Base-by-base conservation (phyloP, 2,329 filamentous ascomycete species). In the Aspergillus costaricaensis region DNA sequence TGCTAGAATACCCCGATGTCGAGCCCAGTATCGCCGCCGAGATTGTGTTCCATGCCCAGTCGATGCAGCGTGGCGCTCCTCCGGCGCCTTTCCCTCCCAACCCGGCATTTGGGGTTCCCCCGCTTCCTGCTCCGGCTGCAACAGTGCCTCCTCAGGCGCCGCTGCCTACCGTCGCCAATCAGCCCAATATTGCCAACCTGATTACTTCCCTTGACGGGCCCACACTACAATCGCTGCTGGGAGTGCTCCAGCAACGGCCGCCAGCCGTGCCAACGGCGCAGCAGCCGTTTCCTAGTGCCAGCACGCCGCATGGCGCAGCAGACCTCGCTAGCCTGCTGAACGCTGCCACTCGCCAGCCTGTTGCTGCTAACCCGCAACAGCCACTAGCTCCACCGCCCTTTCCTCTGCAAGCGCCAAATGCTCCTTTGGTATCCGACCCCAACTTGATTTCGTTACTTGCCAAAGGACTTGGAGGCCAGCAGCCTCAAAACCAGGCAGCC, bases 21-120 rank as follows among this genome's bases (percentile, higher is more conserved):
- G 90, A 96, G 38, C 90, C 92, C 0, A 76, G 81, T 5, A 87
- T 92, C 49, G 92, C 91, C 4, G 91, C 90, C 15, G 91, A 96
- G 67, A 85, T 98, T 15, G 90, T 96, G 59, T 75, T 89, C 44
- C 86, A 91, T 60, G 86, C 79, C 15, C 77, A 75, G 39, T 68
- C 73, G 6, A 63, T 75, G 64, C 74, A 74, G 56, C 75, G 72
- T 53, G 67, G 68, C 71, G 71, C 68, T 69, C 68, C 68, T 21
- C 71, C 72, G 67, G 74, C 65, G 65, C 75, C 70, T 58, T 77
- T 67, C 63, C 74, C 63, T 65, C 74, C 69, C 58, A 75, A 69
- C 73, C 78, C 68, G 62, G 69, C 66, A 65, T 77, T 72, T 58
- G 72, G 64, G 60, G 72, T 72, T 61, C 76, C 80, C 23, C 75